Conservation (phyloP, 345 rosid species). For the Schrenkiella parvula region DNA sequence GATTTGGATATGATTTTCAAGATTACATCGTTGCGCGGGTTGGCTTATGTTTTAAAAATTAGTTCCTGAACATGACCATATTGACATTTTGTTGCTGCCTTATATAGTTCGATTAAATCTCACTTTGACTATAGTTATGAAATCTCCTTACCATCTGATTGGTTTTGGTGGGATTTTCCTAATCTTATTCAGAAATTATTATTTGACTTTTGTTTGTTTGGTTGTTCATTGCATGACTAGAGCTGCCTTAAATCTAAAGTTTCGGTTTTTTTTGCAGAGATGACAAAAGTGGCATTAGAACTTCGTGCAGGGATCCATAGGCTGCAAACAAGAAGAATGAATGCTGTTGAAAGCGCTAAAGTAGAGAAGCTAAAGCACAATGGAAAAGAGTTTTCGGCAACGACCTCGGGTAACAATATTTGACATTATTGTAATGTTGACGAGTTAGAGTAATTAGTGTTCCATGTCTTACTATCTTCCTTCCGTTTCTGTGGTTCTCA, state of each 20-base stretch:
- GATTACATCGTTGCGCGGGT: not conserved
- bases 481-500: constrained; percentile 24
- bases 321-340: constrained; percentile 36
- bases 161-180: not conserved
- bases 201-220: not conserved
- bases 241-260: not conserved
- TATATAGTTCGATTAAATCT: not conserved
- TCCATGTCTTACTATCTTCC: not conserved
- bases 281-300: constrained; percentile 54
- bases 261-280: constrained; percentile 43
- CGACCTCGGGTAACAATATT: constrained; percentile 12
- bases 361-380: constrained; percentile 37
- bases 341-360: constrained; percentile 23
- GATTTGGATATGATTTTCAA: not conserved
- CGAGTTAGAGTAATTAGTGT: not conserved
- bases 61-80: not conserved
- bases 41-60: not conserved
- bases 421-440: constrained; percentile 4
- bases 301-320: constrained; percentile 46
- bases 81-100: not conserved
- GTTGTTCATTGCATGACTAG: not conserved
- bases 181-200: not conserved
- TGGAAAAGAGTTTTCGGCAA: constrained; percentile 25
- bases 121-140: constrained; percentile 1
- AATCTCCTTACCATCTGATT: not conserved